Evolutionary conservation across 1,284 basidiomycete genomes (phyloP).

Genomic region (Ceratobasidium sp.): DNA sequence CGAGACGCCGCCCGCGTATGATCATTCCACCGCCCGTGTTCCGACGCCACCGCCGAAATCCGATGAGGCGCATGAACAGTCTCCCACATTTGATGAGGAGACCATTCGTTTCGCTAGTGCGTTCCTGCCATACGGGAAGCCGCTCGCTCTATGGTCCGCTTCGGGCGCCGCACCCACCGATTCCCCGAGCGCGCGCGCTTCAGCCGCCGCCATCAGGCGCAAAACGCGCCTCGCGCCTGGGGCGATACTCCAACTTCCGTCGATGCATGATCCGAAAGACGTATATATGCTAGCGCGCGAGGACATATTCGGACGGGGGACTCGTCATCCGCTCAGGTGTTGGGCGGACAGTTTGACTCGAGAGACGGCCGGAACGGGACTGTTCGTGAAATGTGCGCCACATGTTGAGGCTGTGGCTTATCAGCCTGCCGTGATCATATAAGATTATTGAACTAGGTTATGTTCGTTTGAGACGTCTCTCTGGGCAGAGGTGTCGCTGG

Average conservation of each 20-base stretch:
- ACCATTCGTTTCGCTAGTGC: neutral
- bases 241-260: constrained; percentile 15
- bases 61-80: neutral
- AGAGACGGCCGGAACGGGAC: no score
- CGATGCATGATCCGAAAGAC: constrained; percentile 8
- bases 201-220: neutral
- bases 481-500: no score
- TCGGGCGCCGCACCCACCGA: neutral
- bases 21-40: neutral
- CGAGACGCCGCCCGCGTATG: constrained; percentile 24
- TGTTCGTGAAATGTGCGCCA: no score
- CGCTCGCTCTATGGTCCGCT: constrained; percentile 15
- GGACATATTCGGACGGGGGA: no score
- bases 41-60: neutral
- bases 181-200: neutral
- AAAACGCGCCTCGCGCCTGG: constrained; percentile 23
- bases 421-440: no score
- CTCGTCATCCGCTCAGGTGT: no score
- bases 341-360: no score
- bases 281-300: constrained; percentile 23
- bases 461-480: no score
- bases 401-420: no score
- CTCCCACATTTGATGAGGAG: constrained; percentile 5
- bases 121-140: neutral
- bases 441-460: no score